Conservation (phyloP, 257 asterid species). For the Sherardia arvensis region DNA sequence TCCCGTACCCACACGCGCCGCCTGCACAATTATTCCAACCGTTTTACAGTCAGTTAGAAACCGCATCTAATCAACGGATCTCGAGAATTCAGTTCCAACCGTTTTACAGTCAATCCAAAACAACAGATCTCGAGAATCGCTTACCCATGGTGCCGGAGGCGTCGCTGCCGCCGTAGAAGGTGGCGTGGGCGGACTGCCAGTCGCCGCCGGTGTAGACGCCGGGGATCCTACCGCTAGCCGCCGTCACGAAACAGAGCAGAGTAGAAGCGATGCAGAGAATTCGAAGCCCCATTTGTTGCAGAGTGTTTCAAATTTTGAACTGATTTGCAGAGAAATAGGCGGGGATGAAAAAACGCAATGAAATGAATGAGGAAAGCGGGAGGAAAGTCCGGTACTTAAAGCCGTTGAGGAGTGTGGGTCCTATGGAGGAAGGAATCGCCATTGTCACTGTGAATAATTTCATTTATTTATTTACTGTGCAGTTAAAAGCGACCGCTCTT, state of each 20-base stretch:
- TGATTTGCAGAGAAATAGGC: not conserved
- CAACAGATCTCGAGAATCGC: not conserved
- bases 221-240: conserved; percentile 39
- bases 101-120: too few species aligned
- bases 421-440: not conserved
- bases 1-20: conserved; percentile 76
- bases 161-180: conserved; percentile 85
- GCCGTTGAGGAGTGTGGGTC: not conserved
- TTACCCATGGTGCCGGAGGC: conserved; percentile 96
- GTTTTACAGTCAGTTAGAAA: too few species aligned
- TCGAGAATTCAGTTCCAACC: not conserved
- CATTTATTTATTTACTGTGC: not conserved
- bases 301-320: conserved; percentile 8
- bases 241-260: conserved; percentile 27
- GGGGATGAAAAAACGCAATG: not conserved
- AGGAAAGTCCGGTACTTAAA: conserved; percentile 13
- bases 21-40: conserved; percentile 21
- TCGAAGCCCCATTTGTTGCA: not conserved
- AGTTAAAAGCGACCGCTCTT: not conserved
- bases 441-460: conserved; percentile 5
- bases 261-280: conserved; percentile 23
- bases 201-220: conserved; percentile 54
- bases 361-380: conserved; percentile 11
- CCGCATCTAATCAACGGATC: not conserved
- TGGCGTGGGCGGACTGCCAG: conserved; percentile 77